Conservation (phyloP, 2,329 filamentous ascomycete species). For the Phyllosticta paracitricarpa region DNA sequence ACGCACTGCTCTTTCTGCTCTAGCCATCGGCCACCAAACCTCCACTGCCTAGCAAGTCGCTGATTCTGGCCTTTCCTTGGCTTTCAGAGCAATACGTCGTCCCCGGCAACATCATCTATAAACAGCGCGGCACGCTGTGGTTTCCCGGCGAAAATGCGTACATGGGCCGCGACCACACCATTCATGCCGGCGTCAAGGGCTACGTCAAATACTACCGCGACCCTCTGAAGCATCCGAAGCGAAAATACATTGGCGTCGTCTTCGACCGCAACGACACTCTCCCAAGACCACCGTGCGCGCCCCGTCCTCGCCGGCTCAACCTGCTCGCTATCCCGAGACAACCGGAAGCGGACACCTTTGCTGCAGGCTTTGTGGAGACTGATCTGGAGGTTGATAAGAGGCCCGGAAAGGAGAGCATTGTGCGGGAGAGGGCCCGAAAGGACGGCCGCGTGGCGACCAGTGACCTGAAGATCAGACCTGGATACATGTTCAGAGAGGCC, state of each 20-base stretch:
- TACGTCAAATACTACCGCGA: slow-evolving; percentile 98
- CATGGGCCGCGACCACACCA: slow-evolving; percentile 93
- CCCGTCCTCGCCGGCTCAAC: slow-evolving; percentile 64
- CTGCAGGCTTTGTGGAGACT: background rate
- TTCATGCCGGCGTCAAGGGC: slow-evolving; percentile 73
- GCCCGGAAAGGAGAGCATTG: slow-evolving; percentile 14
- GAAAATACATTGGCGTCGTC: slow-evolving; percentile 90
- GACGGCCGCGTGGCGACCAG: slow-evolving; percentile 16
- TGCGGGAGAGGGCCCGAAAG: slow-evolving; percentile 18
- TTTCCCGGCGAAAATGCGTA: slow-evolving; percentile 90
- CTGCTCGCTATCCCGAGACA: slow-evolving; percentile 47
- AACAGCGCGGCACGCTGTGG: slow-evolving; percentile 90
- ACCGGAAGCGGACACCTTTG: slow-evolving; percentile 10
- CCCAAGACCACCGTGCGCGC: slow-evolving; percentile 64
- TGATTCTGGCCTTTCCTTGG: background rate
- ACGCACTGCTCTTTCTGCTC: background rate
- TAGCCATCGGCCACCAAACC: background rate
- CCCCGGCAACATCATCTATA: slow-evolving; percentile 95
- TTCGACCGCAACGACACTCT: slow-evolving; percentile 74
- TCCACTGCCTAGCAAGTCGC: background rate
- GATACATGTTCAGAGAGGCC: slow-evolving; percentile 54
- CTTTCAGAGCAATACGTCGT: slow-evolving; percentile 79
- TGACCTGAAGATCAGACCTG: slow-evolving; percentile 37
- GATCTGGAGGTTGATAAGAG: slow-evolving; percentile 5
- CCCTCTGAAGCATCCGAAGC: slow-evolving; percentile 67